Percentiles rank a stretch among this genome's conserved stretches.
These are phyloP conservation scores for Coemansia sp. DNA, from an alignment of 192 early-diverging fungal species.

Conservation along the genomic window DNA sequence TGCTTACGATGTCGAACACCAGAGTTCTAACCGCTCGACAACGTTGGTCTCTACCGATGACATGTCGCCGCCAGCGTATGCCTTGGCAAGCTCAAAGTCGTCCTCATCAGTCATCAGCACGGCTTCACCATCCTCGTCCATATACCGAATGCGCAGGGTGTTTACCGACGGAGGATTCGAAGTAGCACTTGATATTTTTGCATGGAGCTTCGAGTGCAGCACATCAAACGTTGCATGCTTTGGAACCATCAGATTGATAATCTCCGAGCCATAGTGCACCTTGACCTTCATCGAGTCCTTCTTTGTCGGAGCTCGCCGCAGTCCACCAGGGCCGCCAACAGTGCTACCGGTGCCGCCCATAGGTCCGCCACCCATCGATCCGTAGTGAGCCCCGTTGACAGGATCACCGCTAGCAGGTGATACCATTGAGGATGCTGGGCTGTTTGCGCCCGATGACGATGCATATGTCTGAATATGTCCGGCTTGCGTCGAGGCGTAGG, in stretches of 20 bases:
- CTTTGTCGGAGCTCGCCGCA: slow-evolving; percentile 47
- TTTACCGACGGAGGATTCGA: slow-evolving; percentile 10
- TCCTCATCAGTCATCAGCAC: slow-evolving; percentile 90
- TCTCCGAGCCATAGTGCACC: slow-evolving; percentile 44
- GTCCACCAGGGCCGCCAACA: slow-evolving; percentile 7
- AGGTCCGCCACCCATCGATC: slow-evolving; percentile 16
- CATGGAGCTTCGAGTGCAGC: slow-evolving; percentile 28
- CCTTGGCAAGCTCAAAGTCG: slow-evolving; percentile 75
- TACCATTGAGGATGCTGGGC: slow-evolving; percentile 26
- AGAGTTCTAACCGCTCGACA: slow-evolving; percentile 60
- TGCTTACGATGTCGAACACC: slow-evolving; percentile 38
- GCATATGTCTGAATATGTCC: slow-evolving; percentile 9
- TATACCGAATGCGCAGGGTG: slow-evolving; percentile 69
- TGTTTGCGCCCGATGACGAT: slow-evolving; percentile 21
- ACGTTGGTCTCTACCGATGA: slow-evolving; percentile 41
- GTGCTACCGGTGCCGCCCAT: slow-evolving; percentile 7
- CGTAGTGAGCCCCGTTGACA: slow-evolving; percentile 17
- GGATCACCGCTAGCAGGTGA: slow-evolving; percentile 14
- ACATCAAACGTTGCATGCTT: slow-evolving; percentile 37
- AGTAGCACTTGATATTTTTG: slow-evolving; percentile 26
- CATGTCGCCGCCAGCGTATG: slow-evolving; percentile 55
- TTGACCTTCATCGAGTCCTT: slow-evolving; percentile 54
- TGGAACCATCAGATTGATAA: slow-evolving; percentile 48
- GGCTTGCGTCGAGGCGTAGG: slow-evolving; percentile 6
- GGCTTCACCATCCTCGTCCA: slow-evolving; percentile 82